Base-by-base conservation (phyloP, 177 flowering plant species). In the Vitis hybrid region DNA sequence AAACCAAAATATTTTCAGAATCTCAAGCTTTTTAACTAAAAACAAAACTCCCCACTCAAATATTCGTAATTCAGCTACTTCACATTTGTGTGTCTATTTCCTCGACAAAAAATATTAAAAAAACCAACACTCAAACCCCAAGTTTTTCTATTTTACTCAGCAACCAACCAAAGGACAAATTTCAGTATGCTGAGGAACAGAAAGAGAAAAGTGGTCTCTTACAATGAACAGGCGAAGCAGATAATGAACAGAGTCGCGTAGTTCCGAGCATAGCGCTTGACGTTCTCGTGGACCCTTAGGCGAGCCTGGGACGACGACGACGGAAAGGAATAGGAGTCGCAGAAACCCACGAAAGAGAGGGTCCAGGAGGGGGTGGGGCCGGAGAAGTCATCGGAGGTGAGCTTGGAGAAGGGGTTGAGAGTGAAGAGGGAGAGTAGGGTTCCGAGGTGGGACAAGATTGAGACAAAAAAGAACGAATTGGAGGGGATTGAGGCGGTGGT, bases 381-480 rank as follows among this genome's bases (percentile, higher is more conserved):
- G 66, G 87, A 29, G 79, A 90, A 85, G 58, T 94, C 98, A 3
- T 83, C 86, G 53, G 83, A 50, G 18, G 91, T 74, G 83, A 94
- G 91, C 84, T 92, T 94, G 50, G 98, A 59, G 62, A 94, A 84
- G 7, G 97, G 98, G 66, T 90, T 94, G 71, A 92, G 71, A 8
- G 96, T 88, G 76, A 88, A 51, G 69, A 94, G 84, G 18, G 98
- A 92, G 61, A 82, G 57, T 3, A 90, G 51, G 49, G 88, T 87
- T 50, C 61, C 66, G 9, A 84, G 5, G 39, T 68, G 58, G 9
- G 86, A 82, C 73, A 87, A 74, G 45, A 77, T 29, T 10, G 80
- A 63, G 19, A 55, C 52, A 56, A 73, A 69, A 31, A 77, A 15
- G 15, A 56, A 18, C 10, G 54, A 65, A 39, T 6, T 74, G 59